Evolutionary conservation across 139 green algal genomes (phyloP).

Genomic region (Chlamydomonas schloesseri): DNA sequence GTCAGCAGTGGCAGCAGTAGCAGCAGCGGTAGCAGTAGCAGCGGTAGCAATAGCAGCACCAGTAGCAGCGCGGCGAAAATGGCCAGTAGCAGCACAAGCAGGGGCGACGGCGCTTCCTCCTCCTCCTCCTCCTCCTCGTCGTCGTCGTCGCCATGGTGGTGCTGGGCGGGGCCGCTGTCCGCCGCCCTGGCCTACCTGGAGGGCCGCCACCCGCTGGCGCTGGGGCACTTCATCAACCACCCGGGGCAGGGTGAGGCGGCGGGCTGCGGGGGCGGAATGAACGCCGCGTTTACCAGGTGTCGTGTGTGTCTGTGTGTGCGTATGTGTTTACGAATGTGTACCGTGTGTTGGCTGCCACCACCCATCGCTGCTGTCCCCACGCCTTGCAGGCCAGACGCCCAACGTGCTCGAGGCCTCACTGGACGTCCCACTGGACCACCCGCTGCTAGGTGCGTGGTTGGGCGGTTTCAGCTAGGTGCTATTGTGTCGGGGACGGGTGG

Average conservation of each 20-base stretch:
- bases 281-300: too few relatives aligned
- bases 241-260: conserved; percentile 35
- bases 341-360: too few relatives aligned
- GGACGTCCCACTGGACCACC: conserved; percentile 32
- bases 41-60: not conserved
- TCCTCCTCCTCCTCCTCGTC: too few relatives aligned
- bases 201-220: conserved; percentile 49
- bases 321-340: too few relatives aligned
- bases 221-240: conserved; percentile 57
- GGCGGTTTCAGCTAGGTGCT: too few relatives aligned
- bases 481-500: too few relatives aligned
- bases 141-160: conserved; percentile 22
- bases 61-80: too few relatives aligned
- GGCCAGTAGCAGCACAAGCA: too few relatives aligned
- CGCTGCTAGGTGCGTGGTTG: not conserved
- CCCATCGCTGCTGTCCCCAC: too few relatives aligned
- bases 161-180: conserved; percentile 20
- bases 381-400: conserved; percentile 25
- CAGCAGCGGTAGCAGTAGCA: not conserved
- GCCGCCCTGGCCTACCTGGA: conserved; percentile 27
- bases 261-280: too few relatives aligned
- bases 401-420: conserved; percentile 49
- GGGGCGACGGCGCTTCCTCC: too few relatives aligned
- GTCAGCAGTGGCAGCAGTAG: conserved; percentile 13
- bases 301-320: not conserved